Evolutionary conservation across 2,329 filamentous ascomycete genomes (phyloP), one percentile per base, ranked within the genome.

Genomic region (Colletotrichum viniferum): DNA sequence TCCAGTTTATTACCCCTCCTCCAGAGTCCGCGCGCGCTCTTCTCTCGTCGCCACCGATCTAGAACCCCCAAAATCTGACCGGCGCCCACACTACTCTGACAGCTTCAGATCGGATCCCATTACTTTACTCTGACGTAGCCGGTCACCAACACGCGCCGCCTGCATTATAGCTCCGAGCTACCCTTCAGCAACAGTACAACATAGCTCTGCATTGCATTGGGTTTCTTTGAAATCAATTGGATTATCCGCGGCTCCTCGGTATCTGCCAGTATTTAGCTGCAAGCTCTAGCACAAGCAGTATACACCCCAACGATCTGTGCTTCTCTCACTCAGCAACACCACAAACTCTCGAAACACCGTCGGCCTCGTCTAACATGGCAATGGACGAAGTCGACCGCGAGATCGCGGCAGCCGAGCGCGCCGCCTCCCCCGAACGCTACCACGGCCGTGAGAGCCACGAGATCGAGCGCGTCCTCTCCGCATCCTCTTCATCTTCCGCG

Each of bases 401-500:
- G 77, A 82, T 93, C 79, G 82, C 85, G 77, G 85, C 83, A 38
- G 89, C 89, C 56, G 92, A 94, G 83, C 84, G 82, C 74, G 89
- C 89, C 78, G 91, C 91, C 63, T 87, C 85, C 56, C 87, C 86
- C 18, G 80, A 80, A 30, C 81, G 77, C 73, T 83, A 86, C 75
- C 81, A 81, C 18, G 82, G 77, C 64, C 86, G 87, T 71, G 80
- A 84, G 38, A 90, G 87, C 80, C 81, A 88, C 79, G 89, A 90
- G 85, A 90, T 94, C 77, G 91, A 92, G 80, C 90, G 92, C 43
- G 89, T 91, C n/a, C 79, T 87, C 24, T 89, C 91, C 6, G 84
- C 88, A 6, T 90, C 89, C 6, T 83, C 85, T 18, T 87, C 88
- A 38, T 88, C 89, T 7, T 87, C 86, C 0, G 87, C 88, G 1